Evolutionary conservation across 306 rosid species (phyloP), one percentile per base, ranked within the genome.

Genomic region (Begonia masoniana): DNA sequence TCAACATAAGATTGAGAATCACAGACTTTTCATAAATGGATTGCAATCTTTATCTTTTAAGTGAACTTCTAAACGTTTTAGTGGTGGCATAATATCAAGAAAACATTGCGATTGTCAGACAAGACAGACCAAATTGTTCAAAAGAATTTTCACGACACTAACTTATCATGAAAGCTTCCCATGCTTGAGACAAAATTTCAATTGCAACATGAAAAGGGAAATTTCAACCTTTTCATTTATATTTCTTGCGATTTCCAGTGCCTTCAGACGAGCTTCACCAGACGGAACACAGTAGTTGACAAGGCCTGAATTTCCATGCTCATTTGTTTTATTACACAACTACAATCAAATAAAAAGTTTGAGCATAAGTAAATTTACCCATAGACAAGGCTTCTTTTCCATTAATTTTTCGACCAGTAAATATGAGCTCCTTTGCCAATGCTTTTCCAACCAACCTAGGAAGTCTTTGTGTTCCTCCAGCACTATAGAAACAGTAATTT

Each of bases 381-480:
- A 91, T 63, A 15, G 94, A 78, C 66, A 85, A 52, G 12, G 99
- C 99, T 69, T 80, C 85, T 48, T 50, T 62, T 61, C 88, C 78
- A 51, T 69, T 56, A 82, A 91, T 62, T 81, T 59, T 81, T 68
- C 80, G 77, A 65, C 96, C 86, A 6, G 96, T 91, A 57, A 65
- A 75, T 67, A 91, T 81, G 62, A 91, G 82, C 60, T 91, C 96
- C 82, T 81, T 81, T 52, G 99, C 96, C 31, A 68, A 50, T 47
- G 96, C 81, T 68, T 63, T 75, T 63, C 99, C 94, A 57, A 86
- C 74, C 71, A 91, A 65, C 78, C 96, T 83, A 60, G 99, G 96
- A 54, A 91, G 81, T 54, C 88, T 73, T 39, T 81, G 91, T 1
- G 99, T 83, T 63, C 92, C 99, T 57, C 99, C 99, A 53, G 96